Evolutionary conservation across 1,284 basidiomycete genomes (phyloP).

Genomic region (Trametes hirsuta): DNA sequence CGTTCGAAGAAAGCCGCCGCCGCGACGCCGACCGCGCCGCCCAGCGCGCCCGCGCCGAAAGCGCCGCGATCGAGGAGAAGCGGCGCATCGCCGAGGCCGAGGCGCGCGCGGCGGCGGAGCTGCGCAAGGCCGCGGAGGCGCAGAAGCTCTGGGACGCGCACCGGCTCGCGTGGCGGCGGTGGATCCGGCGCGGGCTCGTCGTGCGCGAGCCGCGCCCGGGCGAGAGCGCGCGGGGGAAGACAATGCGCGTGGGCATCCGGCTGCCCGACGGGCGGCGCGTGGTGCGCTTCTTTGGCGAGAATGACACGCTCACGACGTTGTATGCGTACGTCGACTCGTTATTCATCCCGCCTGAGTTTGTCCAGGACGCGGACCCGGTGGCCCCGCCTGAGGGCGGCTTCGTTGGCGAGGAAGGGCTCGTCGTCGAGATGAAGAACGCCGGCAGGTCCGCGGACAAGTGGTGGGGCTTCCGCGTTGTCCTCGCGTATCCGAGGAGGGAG

Average conservation of each 20-base stretch:
- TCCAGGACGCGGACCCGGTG: conserved; percentile 46
- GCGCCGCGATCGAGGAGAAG: conserved; percentile 35
- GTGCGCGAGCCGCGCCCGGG: conserved; percentile 39
- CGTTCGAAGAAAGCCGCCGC: conserved; percentile 67
- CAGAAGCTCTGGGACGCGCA: conserved; percentile 36
- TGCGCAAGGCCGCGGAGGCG: conserved; percentile 36
- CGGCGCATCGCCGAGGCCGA: conserved; percentile 36
- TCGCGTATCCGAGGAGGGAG: conserved; percentile 71
- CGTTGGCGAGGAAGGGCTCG: conserved; percentile 43
- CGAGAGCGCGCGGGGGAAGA: conserved; percentile 35
- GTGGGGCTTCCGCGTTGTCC: conserved; percentile 75
- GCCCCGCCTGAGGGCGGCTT: conserved; percentile 40
- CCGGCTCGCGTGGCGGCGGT: conserved; percentile 54
- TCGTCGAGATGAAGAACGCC: conserved; percentile 41
- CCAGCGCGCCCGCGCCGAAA: conserved; percentile 51
- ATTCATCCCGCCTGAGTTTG: conserved; percentile 43
- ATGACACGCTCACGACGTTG: conserved; percentile 59
- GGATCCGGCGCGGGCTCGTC: conserved; percentile 46
- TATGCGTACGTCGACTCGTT: conserved; percentile 73
- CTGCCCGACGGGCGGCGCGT: conserved; percentile 67
- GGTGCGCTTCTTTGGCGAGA: conserved; percentile 58
- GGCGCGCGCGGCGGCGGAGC: conserved; percentile 34
- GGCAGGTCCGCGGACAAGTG: conserved; percentile 45
- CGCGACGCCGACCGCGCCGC: conserved; percentile 75
- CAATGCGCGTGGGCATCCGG: conserved; percentile 65